Base-by-base conservation (phyloP, 2,329 filamentous ascomycete genomes). In the Arthroderma sp. region DNA sequence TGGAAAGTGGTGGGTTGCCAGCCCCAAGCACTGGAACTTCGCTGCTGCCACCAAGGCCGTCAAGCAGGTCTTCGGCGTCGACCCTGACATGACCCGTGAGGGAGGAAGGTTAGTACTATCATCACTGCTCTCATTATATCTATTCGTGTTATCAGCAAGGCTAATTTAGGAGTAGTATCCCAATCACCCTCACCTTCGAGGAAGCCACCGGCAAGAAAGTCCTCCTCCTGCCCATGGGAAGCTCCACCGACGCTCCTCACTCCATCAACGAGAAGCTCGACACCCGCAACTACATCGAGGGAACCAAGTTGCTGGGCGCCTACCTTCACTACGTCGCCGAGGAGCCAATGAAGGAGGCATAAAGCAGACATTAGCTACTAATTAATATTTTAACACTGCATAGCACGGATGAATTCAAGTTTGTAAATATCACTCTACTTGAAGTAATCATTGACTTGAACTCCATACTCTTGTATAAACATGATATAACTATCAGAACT, bases 21-120 rank as follows among this genome's bases (percentile, higher is more conserved):
- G 87, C 69, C 91, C 93, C 31, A 93, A 95, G 76, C 91, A 98
- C 80, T 97, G 93, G 90, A 98, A 98, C 80, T 98, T 97, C 76
- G 82, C 84, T 31, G 91, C 91, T 25, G 93, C 93, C 13, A 83
- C 86, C 68, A 97, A 95, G 81, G 93, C 93, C n/a, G 90, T 93
- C 35, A 86, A 97, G 78, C 83, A 89, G 63, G 93, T 98, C 38
- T 98, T 90, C 82, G 88, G 88, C 56, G 86, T 95, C 56, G 81
- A 90, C 77, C 93, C 93, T 25, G 93, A 98, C 75, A 86, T 95
- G 74, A 98, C 93, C 41, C 83, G 93, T 61, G 93, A 98, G 77
- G 93, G 93, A 73, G 93, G 93, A 74, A 88, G 84, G 84, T 85
- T 76, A 71, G 79, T 72, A 25, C 13, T 11, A 11, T 13, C 4